These are phyloP conservation scores for Hemisphaericaspora nanyangensis DNA, from an alignment of 805 yeast species.

Conservation along the genomic window DNA sequence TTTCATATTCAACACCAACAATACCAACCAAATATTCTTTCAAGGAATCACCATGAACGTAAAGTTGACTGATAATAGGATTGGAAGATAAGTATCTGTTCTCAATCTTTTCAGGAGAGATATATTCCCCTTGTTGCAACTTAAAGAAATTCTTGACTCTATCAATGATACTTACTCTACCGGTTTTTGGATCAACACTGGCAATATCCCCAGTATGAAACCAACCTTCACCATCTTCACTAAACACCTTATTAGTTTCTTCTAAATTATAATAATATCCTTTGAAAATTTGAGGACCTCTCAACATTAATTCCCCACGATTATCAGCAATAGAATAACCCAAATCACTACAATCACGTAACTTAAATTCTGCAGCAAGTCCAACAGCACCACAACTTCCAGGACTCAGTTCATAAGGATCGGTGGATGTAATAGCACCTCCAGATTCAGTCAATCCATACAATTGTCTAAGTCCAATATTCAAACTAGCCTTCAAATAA, in stretches of 20 bases:
- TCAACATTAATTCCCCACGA: conserved; percentile 46
- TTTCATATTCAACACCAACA: conserved; percentile 53
- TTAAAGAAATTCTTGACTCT: conserved; percentile 75
- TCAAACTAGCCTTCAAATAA: conserved; percentile 57
- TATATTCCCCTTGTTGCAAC: conserved; percentile 45
- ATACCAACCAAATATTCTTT: conserved; percentile 55
- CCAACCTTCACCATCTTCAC: conserved; percentile 50
- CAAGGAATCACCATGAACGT: conserved; percentile 58
- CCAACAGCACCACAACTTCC: conserved; percentile 49
- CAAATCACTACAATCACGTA: conserved; percentile 62
- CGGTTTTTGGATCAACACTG: conserved; percentile 41
- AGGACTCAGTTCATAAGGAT: conserved; percentile 38
- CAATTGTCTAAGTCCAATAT: conserved; percentile 58
- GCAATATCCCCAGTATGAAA: conserved; percentile 64
- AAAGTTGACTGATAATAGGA: conserved; percentile 47
- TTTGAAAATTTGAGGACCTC: conserved; percentile 61
- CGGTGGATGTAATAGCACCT: conserved; percentile 45
- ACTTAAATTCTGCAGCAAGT: conserved; percentile 43
- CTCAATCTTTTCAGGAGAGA: conserved; percentile 71
- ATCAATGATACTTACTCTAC: conserved; percentile 58
- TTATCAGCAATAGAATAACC: conserved; percentile 29
- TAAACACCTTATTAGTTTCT: conserved; percentile 51
- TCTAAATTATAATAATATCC: conserved; percentile 55
- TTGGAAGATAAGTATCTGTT: conserved; percentile 51
- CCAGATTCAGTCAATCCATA: conserved; percentile 73